phyloP scores from a whole-genome alignment of 805 yeast species.

The Teunomyces atbi region DNA sequence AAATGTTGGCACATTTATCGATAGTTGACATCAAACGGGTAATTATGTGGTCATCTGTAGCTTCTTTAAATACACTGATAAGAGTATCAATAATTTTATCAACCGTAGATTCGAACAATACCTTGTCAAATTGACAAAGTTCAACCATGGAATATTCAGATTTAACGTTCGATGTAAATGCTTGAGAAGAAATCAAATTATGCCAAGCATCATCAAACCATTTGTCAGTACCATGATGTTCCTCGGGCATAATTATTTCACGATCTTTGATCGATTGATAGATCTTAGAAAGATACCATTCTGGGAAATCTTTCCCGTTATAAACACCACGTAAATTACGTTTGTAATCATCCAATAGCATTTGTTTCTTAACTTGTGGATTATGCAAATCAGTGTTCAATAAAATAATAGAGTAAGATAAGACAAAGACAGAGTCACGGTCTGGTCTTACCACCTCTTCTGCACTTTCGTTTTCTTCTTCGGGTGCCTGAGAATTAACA shows the following conservation, averaged over 20 bases:
- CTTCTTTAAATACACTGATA: slow-evolving; percentile 77
- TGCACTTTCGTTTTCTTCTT: slow-evolving; percentile 14
- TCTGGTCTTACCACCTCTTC: slow-evolving; percentile 62
- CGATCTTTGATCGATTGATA: slow-evolving; percentile 76
- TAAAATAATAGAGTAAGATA: slow-evolving; percentile 91
- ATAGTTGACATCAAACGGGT: slow-evolving; percentile 84
- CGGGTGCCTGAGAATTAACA: slow-evolving; percentile 53
- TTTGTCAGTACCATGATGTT: slow-evolving; percentile 87
- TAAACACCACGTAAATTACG: slow-evolving; percentile 79
- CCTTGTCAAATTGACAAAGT: slow-evolving; percentile 62
- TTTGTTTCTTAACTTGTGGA: slow-evolving; percentile 87
- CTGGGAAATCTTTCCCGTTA: slow-evolving; percentile 73
- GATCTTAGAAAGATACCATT: slow-evolving; percentile 79
- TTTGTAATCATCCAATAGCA: slow-evolving; percentile 82
- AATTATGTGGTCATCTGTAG: slow-evolving; percentile 86
- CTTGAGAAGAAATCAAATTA: slow-evolving; percentile 55
- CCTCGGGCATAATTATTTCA: slow-evolving; percentile 97
- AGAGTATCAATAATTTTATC: slow-evolving; percentile 68
- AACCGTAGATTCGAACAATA: slow-evolving; percentile 64
- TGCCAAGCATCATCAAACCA: slow-evolving; percentile 91
- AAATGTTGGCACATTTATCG: slow-evolving; percentile 79
- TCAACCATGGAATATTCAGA: slow-evolving; percentile 20
- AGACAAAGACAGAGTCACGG: slow-evolving; percentile 81
- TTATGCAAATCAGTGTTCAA: slow-evolving; percentile 91
- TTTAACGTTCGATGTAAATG: slow-evolving; percentile 23